phyloP scores from a whole-genome alignment of 495 filamentous ascomycete species.

The Penicillium silybi region DNA sequence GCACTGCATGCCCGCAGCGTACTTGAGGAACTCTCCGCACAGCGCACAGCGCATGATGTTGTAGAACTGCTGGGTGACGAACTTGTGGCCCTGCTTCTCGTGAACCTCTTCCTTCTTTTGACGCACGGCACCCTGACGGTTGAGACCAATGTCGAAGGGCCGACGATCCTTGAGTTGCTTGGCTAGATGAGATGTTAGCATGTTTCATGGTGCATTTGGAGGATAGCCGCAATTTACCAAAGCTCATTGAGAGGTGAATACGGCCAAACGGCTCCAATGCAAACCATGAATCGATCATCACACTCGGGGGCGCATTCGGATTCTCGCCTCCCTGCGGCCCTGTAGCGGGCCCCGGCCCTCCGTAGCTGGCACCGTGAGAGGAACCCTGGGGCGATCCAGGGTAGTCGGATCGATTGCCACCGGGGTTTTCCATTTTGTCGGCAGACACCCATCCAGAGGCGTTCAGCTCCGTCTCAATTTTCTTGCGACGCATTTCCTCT shows the following conservation, averaged over 20 bases:
- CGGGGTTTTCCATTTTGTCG: conserved; percentile 74
- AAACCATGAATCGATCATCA: conserved; percentile 92
- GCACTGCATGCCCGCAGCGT: conserved; percentile 98
- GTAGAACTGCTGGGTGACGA: conserved; percentile 96
- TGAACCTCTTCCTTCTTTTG: conserved; percentile 96
- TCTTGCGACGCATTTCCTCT: conserved; percentile 96
- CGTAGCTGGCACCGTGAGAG: conserved; percentile 26
- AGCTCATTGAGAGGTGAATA: conserved; percentile 82
- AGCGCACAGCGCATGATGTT: conserved; percentile 99
- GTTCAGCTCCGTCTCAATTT: conserved; percentile 90
- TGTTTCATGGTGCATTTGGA: neutral
- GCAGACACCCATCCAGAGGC: conserved; percentile 93
- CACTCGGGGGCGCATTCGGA: conserved; percentile 42
- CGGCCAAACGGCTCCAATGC: conserved; percentile 90
- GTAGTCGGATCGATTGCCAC: conserved; percentile 32
- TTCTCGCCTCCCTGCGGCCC: conserved; percentile 21
- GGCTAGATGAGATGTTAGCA: conserved; percentile 45
- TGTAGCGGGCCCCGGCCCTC: conserved; percentile 16
- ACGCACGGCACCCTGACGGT: conserved; percentile 92
- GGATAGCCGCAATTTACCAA: conserved; percentile 57
- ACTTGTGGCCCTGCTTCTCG: conserved; percentile 99
- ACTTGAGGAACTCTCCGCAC: conserved; percentile 97
- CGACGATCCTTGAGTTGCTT: conserved; percentile 66
- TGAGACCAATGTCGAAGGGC: conserved; percentile 81
- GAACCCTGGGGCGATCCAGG: conserved; percentile 40